A percentile compares a stretch with the other conserved stretches of the same genome.
Conservation (phyloP, 164 flowering plant genomes). For the Magnolia officinalis region DNA sequence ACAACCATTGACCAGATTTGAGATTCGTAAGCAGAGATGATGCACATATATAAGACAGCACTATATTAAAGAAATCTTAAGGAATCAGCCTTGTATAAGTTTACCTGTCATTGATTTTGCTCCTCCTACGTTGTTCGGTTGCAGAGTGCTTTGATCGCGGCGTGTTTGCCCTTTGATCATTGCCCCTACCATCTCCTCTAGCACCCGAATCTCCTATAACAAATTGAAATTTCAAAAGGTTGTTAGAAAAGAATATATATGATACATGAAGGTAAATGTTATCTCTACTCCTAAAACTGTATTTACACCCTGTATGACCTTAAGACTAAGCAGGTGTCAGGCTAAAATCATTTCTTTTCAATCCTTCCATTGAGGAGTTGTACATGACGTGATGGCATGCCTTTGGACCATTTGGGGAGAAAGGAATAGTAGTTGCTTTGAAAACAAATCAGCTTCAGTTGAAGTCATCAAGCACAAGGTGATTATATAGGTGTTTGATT, state of each 20-base stretch:
- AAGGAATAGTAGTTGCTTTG: no score
- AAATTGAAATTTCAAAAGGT: conserved; percentile 2
- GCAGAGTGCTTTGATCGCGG: conserved; percentile 91
- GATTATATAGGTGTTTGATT: no score
- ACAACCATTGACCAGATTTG: neutral
- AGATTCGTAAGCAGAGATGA: neutral
- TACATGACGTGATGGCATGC: no score
- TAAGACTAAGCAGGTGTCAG: neutral
- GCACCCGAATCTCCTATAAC: conserved; percentile 42
- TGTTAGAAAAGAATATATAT: neutral
- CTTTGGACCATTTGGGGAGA: no score
- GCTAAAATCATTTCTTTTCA: neutral
- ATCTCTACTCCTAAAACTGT: no score
- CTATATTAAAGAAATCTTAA: neutral
- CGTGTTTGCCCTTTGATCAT: conserved; percentile 60
- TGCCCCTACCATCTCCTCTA: conserved; percentile 28
- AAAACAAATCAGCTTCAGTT: no score
- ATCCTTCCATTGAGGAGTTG: no score
- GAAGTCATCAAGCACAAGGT: no score
- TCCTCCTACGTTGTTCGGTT: conserved; percentile 91
- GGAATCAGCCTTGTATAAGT: conserved; percentile 11
- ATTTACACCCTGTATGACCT: no score
- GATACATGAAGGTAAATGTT: neutral
- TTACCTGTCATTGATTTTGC: conserved; percentile 94
- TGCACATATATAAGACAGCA: neutral